A percentile compares a stretch with the other conserved stretches of the same genome.
Evolutionary conservation across 139 green algal genomes (phyloP).

Genomic region (Eudorina sp.): DNA sequence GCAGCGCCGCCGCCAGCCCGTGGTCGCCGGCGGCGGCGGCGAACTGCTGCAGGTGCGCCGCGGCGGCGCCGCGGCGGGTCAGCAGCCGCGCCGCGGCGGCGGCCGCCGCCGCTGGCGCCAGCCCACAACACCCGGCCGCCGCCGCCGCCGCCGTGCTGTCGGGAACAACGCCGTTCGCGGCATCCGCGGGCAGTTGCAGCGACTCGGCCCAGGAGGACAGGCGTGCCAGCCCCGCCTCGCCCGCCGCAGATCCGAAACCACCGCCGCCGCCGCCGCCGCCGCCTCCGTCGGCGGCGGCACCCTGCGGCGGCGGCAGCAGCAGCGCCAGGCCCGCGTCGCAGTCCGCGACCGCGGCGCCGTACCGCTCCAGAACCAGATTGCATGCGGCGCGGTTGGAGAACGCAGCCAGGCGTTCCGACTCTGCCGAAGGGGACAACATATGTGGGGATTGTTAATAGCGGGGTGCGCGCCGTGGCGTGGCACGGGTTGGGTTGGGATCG

Average conservation of each 20-base stretch:
- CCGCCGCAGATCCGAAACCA: background rate
- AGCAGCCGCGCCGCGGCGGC: conserved; percentile 26
- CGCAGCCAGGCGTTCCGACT: conserved; percentile 46
- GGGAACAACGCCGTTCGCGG: no score
- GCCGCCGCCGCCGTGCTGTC: background rate
- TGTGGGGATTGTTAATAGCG: background rate
- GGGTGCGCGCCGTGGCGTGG: no score
- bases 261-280: background rate
- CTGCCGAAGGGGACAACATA: background rate
- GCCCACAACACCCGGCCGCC: background rate
- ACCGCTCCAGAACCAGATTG: conserved; percentile 59
- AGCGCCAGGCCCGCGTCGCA: conserved; percentile 31
- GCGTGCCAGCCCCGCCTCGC: background rate
- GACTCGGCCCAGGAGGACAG: background rate
- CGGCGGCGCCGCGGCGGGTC: conserved; percentile 18
- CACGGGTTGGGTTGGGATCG: no score
- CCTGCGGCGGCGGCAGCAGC: background rate
- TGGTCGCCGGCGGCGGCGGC: conserved; percentile 9
- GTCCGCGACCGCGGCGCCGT: conserved; percentile 15
- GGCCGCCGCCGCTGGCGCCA: background rate
- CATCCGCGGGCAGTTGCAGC: background rate
- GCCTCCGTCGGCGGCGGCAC: background rate
- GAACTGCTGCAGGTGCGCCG: conserved; percentile 24
- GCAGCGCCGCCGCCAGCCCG: background rate
- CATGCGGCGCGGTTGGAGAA: conserved; percentile 63